Base-by-base conservation (phyloP, 805 yeast species). In the Kodamaea sagamina region DNA sequence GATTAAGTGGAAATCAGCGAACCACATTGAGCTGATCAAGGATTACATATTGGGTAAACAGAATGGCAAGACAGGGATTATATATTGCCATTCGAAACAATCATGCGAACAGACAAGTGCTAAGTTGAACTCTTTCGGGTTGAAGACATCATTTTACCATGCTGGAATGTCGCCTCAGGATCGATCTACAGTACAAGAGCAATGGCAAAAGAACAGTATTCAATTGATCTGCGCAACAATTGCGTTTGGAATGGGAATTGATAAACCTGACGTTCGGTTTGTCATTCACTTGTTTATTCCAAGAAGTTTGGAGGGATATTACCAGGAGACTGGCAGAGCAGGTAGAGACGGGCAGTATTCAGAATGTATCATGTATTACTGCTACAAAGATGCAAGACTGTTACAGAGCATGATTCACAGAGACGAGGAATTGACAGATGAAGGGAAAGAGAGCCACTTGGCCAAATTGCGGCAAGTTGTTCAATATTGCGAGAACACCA, bases 241-340 rank as follows among this genome's bases (percentile, higher is more conserved):
- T 55, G 99, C 99, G 0, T 93, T 93, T 73, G 99, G 99, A 19
- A 93, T 93, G 99, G 99, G 99, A 37, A 92, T 93, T 44, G 99
- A 93, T 65, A 93, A 93, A 61, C 86, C 97, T 0, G 95, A 93
- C 63, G 99, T 93, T 9, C 71, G 99, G 36, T 90, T 76, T 68
- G 98, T 93, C 3, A 81, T 88, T 32, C 99, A 93, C 65, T 74
- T 84, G 49, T 86, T 93, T 4, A 67, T 93, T 18, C 97, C 99
- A 0, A 71, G 97, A 54, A 87, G 89, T 41, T 70, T 93, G 50
- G 99, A 93, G 65, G 98, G 97, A 0, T 93, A 93, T 62, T 93
- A 93, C 57, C 99, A 93, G 63, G 99, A 93, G 61, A 90, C 98
- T 1, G 99, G 99, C 6, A 81, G 99, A 64, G 99, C 98, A 3